Evolutionary conservation across 163 green algal species (phyloP), one percentile per base, ranked within the genome.

Genomic region (Scenedesmus sp.): DNA sequence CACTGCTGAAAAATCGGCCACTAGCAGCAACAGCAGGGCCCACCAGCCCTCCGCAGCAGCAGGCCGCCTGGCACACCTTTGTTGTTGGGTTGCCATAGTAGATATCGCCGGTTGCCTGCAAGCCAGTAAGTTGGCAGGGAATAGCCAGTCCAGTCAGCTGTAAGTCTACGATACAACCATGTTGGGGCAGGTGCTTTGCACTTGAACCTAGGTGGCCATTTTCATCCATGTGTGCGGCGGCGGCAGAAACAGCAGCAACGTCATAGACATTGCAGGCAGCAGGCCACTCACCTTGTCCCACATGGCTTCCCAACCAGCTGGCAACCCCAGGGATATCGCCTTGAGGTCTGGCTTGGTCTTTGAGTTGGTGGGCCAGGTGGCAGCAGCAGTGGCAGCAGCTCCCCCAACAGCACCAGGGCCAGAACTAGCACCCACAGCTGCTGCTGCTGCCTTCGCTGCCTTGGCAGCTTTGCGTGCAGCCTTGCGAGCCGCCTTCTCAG

Each of bases 21-120:
- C 4, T 37, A 5, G 65, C 65, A 76, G 30, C 30, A 40, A 30
- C 65, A 76, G 7, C 65, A 40, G 3, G 0, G 6, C 1, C 30
- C 30, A 76, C 30, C 65, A 40, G 65, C 65, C 30, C 37, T 37
- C 65, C 2, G 40, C 40, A 30, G 73, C 73, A 49, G 73, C 73
- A 81, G 73, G 65, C 65, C 30, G 40, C 65, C 30, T 76, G 65
- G 40, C 86, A 30, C 79, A 96, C 95, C 95, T 96, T 95, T 3
- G 95, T 96, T 4, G 83, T 84, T 0, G 94, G 86, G 81, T 98
- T 97, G 30, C 94, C 96, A 88, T 96, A 98, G 83, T 97, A 98
- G 12, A 97, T 93, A 20, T 93, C 89, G 30, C 88, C 86, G 3
- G 37, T 81, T 44, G 56, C 37, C 65, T 76, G 65, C 65, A 76